Percentiles rank a stretch among this genome's conserved stretches.
phyloP scores from a whole-genome alignment of 1,284 basidiomycete genomes.

The Ustilago curta region DNA sequence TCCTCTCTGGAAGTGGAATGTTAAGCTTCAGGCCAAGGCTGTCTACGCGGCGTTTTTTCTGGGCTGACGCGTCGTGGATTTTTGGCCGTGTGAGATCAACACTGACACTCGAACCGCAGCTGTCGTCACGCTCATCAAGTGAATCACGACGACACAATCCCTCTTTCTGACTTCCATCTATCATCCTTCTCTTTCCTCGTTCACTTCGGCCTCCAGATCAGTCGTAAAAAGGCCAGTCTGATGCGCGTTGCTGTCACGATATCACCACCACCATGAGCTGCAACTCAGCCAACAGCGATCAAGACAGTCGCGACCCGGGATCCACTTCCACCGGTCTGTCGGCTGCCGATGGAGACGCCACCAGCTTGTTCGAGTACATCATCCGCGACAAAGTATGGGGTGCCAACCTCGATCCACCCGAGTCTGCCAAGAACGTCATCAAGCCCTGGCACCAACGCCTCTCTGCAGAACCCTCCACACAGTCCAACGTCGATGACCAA shows the following conservation, averaged over 20 bases:
- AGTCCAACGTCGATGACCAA: conserved; percentile 67
- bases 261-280: conserved; percentile 38
- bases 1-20: not conserved
- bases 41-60: conserved; percentile 7
- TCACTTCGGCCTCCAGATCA: not conserved
- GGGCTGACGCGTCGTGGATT: conserved; percentile 28
- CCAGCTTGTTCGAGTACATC: conserved; percentile 62
- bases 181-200: not conserved
- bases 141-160: not conserved
- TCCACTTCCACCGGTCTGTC: conserved; percentile 24
- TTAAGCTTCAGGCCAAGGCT: not conserved
- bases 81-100: conserved; percentile 21
- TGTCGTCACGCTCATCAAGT: not conserved
- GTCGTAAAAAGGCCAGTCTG: not conserved
- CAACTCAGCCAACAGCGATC: conserved; percentile 35
- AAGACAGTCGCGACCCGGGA: conserved; percentile 36
- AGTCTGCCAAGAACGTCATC: conserved; percentile 59
- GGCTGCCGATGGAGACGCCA: conserved; percentile 50
- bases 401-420: conserved; percentile 62
- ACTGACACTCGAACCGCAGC: not conserved
- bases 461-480: conserved; percentile 45
- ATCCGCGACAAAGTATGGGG: conserved; percentile 63
- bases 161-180: not conserved
- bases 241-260: conserved; percentile 15
- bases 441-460: conserved; percentile 66